A percentile compares a stretch with the other conserved stretches of the same genome.
These are phyloP conservation scores for Monosporascus sp. DNA, from an alignment of 2,329 filamentous ascomycete genomes.

Conservation along the genomic window DNA sequence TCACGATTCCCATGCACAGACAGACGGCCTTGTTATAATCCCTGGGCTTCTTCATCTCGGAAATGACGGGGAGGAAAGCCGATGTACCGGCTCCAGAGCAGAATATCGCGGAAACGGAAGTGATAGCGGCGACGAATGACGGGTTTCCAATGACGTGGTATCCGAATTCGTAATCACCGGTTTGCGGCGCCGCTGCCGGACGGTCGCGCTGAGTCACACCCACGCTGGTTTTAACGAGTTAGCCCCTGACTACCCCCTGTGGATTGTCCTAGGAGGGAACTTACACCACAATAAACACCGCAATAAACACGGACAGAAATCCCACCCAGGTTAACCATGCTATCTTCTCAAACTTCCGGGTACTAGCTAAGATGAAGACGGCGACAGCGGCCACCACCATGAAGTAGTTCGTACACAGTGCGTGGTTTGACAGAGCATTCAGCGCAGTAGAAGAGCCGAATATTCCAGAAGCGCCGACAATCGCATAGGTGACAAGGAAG, in stretches of 20 bases:
- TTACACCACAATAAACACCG: conserved; percentile 51
- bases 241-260: too few species aligned
- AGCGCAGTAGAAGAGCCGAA: conserved; percentile 53
- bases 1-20: conserved; percentile 52
- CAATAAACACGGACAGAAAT: conserved; percentile 51
- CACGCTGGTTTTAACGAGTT: conserved; percentile 26
- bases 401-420: conserved; percentile 54
- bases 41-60: conserved; percentile 55
- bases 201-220: conserved; percentile 52
- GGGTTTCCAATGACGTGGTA: conserved; percentile 51
- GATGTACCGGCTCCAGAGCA: conserved; percentile 53
- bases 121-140: conserved; percentile 53
- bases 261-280: conserved; percentile 6
- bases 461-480: conserved; percentile 51
- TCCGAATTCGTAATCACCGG: conserved; percentile 53
- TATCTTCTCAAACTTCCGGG: conserved; percentile 55
- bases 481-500: conserved; percentile 52
- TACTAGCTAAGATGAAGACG: conserved; percentile 42
- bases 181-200: conserved; percentile 55
- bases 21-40: conserved; percentile 58
- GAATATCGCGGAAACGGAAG: conserved; percentile 53
- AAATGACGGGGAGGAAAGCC: conserved; percentile 57
- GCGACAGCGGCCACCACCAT: conserved; percentile 45
- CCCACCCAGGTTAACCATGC: conserved; percentile 58
- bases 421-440: conserved; percentile 53